These are phyloP conservation scores for Onygena corvina DNA, from an alignment of 2,329 filamentous ascomycete genomes.

Conservation along the genomic window DNA sequence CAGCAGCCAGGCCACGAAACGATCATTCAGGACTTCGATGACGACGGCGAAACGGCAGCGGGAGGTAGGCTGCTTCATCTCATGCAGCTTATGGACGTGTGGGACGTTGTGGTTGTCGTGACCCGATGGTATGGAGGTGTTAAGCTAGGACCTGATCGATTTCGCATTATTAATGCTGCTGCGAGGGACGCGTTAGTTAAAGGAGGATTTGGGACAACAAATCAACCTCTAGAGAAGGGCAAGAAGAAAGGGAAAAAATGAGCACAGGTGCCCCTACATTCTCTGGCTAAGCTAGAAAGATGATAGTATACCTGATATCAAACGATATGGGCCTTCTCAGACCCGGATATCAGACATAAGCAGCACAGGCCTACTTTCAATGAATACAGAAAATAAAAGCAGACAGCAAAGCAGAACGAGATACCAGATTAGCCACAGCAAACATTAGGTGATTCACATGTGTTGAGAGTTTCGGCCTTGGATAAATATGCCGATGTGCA, in stretches of 20 bases:
- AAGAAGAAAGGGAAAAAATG: slow-evolving; percentile 30
- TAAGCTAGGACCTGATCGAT: slow-evolving; percentile 75
- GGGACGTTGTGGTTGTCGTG: slow-evolving; percentile 86
- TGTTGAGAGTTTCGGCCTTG: too few species aligned
- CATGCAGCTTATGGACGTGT: slow-evolving; percentile 88
- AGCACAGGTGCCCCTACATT: neutral
- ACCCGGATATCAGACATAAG: too few species aligned
- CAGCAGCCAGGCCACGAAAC: slow-evolving; percentile 21
- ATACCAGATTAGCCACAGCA: too few species aligned
- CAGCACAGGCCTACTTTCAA: too few species aligned
- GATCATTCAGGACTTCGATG: slow-evolving; percentile 78
- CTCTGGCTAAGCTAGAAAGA: too few species aligned
- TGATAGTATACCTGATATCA: too few species aligned
- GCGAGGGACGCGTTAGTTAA: slow-evolving; percentile 74
- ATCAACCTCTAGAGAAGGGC: slow-evolving; percentile 46
- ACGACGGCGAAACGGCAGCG: slow-evolving; percentile 90
- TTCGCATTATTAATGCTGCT: slow-evolving; percentile 76
- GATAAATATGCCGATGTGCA: too few species aligned
- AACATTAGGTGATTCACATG: too few species aligned
- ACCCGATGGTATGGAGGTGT: slow-evolving; percentile 92
- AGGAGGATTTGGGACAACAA: slow-evolving; percentile 49
- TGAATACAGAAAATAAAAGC: too few species aligned
- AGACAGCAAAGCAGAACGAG: too few species aligned
- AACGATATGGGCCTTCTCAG: too few species aligned
- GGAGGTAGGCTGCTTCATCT: slow-evolving; percentile 75